Evolutionary conservation across 23 red algal species (phyloP).

Genomic region (Rhodosorus marinus): DNA sequence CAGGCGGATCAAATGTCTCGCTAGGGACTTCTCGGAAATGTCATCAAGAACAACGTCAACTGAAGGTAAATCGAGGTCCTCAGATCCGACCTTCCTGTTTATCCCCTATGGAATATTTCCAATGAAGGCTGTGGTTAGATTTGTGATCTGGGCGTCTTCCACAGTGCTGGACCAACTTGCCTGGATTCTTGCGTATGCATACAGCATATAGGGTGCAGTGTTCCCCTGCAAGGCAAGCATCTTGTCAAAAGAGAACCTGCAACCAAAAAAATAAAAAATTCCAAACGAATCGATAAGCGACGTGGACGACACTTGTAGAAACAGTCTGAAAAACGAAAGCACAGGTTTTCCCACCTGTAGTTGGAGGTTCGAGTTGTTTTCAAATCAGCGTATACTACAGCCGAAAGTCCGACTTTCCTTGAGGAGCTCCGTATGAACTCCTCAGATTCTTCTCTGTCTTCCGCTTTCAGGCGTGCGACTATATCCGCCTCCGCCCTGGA

Average conservation of each 20-base stretch:
- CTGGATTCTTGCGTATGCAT: constrained; percentile 72
- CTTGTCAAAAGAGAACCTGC: constrained; percentile 93
- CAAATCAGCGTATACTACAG: constrained; percentile 95
- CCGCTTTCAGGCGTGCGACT: constrained; percentile 30
- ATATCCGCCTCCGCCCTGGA: constrained; percentile 42
- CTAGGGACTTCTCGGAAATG: constrained; percentile 40
- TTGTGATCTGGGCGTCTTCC: too few relatives aligned
- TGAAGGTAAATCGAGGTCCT: neutral
- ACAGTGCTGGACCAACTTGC: constrained; percentile 75
- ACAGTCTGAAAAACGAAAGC: too few relatives aligned
- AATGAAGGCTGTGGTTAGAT: too few relatives aligned
- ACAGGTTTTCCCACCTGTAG: too few relatives aligned
- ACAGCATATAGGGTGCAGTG: constrained; percentile 96
- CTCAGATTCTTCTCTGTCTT: constrained; percentile 8
- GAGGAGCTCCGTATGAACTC: constrained; percentile 16
- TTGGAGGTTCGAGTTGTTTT: constrained; percentile 64
- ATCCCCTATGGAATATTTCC: too few relatives aligned
- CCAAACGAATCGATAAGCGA: too few relatives aligned
- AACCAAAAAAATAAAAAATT: too few relatives aligned
- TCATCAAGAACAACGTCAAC: constrained; percentile 41
- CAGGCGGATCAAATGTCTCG: constrained; percentile 46
- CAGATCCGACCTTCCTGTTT: too few relatives aligned
- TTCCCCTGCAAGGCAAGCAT: constrained; percentile 90
- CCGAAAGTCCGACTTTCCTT: constrained; percentile 31
- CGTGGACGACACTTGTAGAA: too few relatives aligned